Base-by-base conservation (phyloP, 1,139 yeast species). In the Meyerozyma athensensis region DNA sequence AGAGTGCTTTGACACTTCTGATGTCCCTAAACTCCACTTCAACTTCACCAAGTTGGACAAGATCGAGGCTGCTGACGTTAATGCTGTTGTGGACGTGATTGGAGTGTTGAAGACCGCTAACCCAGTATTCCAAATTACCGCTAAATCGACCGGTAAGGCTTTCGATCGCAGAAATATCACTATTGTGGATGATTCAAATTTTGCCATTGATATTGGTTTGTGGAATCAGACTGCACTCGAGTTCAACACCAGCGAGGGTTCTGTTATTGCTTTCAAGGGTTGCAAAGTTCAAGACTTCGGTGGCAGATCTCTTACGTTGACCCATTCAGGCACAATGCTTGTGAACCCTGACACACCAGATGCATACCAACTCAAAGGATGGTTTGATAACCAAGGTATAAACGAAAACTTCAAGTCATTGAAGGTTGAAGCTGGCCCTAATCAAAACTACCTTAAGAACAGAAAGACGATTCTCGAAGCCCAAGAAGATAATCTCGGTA, bases 211-310 rank as follows among this genome's bases (percentile, higher is more conserved):
- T 19, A 77, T 89, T 39, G 96, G 97, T 1, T 68, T 94, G 45
- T 94, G 98, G 98, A 92, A 90, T 51, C 81, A 82, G 47, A 72
- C 79, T 36, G 98, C 99, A 2, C 59, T 79, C 19, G 86, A 85
- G 39, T 94, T 92, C 57, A 69, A 65, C 41, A 61, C 76, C 19
- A 80, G 82, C n/a, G 81, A 72, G 41, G 97, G 95, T 19, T 75
- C 94, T 0, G 92, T 92, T n/a, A 67, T 92, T 36, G 97, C 97
- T 1, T 72, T 90, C 50, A 92, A 92, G 64, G 96, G 95, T 36
- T 92, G 86, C 38, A 83, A 87, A 56, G 86, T 92, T 30, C 80
- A 83, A 41, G 97, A 92, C 56, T 94, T 86, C 59, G 82, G 83
- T 41, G 97, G 97, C 26, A 80, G 92, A 54, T 77, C 87, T 13